A percentile compares a stretch with the other conserved stretches of the same genome.
Evolutionary conservation across 768 basidiomycete genomes (phyloP).

Genomic region (Termitomyces sp.): DNA sequence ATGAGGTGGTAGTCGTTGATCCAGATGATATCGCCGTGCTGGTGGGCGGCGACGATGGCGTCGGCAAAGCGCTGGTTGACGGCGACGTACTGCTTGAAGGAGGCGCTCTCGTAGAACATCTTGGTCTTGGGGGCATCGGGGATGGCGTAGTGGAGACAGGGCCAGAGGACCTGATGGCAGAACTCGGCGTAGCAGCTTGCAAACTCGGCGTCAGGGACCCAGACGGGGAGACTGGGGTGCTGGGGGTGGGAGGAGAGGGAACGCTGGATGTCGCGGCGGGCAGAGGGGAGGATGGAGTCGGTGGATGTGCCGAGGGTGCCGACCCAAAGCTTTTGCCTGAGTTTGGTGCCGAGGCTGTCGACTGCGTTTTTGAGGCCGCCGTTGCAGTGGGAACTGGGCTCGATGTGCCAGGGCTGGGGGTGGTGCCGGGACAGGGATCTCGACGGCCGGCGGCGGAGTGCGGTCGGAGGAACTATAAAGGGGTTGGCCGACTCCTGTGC

Average conservation of each 20-base stretch:
- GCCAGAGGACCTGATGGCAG: conserved; percentile 90
- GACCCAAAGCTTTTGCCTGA: conserved; percentile 51
- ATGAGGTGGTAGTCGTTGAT: conserved; percentile 97
- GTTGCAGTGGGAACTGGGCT: conserved; percentile 69
- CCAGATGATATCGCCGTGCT: conserved; percentile 90
- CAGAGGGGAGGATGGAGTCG: conserved; percentile 54
- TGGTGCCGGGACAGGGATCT: conserved; percentile 51
- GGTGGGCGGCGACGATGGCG: conserved; percentile 73
- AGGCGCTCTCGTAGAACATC: conserved; percentile 71
- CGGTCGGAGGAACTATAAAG: conserved; percentile 30
- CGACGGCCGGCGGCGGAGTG: conserved; percentile 46
- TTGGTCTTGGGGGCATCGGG: conserved; percentile 88
- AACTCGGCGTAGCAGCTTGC: conserved; percentile 81
- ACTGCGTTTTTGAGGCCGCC: conserved; percentile 84
- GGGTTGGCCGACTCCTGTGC: conserved; percentile 49
- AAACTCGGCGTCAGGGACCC: conserved; percentile 82
- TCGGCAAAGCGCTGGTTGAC: conserved; percentile 92
- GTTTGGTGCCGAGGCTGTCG: conserved; percentile 57
- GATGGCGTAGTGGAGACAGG: conserved; percentile 80
- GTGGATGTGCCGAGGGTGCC: conserved; percentile 75
- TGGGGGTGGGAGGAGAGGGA: conserved; percentile 34
- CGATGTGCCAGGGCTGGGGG: conserved; percentile 37
- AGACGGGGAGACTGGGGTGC: conserved; percentile 49
- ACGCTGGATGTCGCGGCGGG: conserved; percentile 53
- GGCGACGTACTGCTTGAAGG: conserved; percentile 81